Base-by-base conservation (phyloP, 2,329 filamentous ascomycete genomes). In the Exophiala aquamarina region DNA sequence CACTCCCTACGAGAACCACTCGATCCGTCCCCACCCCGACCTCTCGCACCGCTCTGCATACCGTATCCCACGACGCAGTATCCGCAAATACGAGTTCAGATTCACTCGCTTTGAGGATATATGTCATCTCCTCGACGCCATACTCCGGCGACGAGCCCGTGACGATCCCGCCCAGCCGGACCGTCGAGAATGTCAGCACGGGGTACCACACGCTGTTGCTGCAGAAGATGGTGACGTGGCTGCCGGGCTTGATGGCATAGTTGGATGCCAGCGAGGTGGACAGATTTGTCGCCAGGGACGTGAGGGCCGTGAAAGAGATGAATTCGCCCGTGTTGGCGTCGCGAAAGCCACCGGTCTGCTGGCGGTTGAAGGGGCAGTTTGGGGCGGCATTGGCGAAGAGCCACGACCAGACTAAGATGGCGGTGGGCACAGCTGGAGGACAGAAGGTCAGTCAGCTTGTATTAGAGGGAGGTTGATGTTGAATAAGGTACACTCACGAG, bases 191-290 rank as follows among this genome's bases (percentile, higher is more conserved):
- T 70, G 83, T 78, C 10, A 77, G 79, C 4, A 84, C 75, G 0
- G 82, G 81, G 58, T 83, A 84, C 80, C 80, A 84, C 44, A 85
- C 76, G 11, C 77, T 81, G 58, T 86, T 86, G 18, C 76, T 76
- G 42, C 74, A 76, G 64, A 84, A 85, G 1, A 86, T 66, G 0
- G 78, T 72, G 1, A 84, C 74, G 0, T 77, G 79, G 3, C 85
- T 71, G 2, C 75, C 76, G 8, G 70, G 57, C 29, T 72, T 59
- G 26, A 86, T 67, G 2, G 73, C 75, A 64, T 79, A 77, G 8
- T 74, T 71, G 46, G 70, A 74, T 5, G 75, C 72, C 13, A 86
- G 66, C 0, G 79, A 77, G 0, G 81, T 84, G 0, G 79, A 82
- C 9, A 85, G 69, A 45, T 75, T 70, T 0, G 74, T 82, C 0